Percentiles rank a stretch among this genome's conserved stretches.
phyloP scores from a whole-genome alignment of 768 basidiomycete genomes.

The Pleurotus tuber-regium region DNA sequence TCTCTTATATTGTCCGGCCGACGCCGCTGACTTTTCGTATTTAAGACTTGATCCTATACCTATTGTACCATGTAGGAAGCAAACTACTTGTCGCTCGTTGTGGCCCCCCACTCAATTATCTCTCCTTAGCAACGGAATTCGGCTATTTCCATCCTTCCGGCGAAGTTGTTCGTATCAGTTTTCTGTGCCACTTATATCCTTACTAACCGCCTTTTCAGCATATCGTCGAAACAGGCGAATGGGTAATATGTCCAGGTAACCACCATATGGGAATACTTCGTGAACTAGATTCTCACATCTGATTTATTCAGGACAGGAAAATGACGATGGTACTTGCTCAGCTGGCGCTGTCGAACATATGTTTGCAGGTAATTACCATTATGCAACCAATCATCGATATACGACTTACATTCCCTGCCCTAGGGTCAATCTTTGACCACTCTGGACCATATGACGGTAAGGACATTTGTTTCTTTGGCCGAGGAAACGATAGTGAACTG shows the following conservation, averaged over 20 bases:
- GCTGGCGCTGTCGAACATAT: conserved; percentile 21
- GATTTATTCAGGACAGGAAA: conserved; percentile 24
- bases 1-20: neutral
- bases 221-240: conserved; percentile 12
- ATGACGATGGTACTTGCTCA: conserved; percentile 16
- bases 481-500: too few relatives aligned
- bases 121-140: neutral
- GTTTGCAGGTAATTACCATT: conserved; percentile 1
- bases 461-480: conserved; percentile 5
- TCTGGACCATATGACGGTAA: conserved; percentile 24
- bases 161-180: neutral
- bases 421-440: conserved; percentile 17
- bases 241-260: conserved; percentile 21
- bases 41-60: conserved; percentile 7
- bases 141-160: conserved; percentile 7
- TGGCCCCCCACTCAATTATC: too few relatives aligned
- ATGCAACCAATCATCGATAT: neutral
- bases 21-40: neutral
- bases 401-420: conserved; percentile 8
- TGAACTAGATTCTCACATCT: too few relatives aligned
- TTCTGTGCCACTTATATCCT: too few relatives aligned
- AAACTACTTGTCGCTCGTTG: neutral
- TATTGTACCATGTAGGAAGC: neutral
- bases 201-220: neutral
- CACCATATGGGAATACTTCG: too few relatives aligned